phyloP scores from a whole-genome alignment of 1,284 basidiomycete species.

The Ustilago shanxiensis region DNA sequence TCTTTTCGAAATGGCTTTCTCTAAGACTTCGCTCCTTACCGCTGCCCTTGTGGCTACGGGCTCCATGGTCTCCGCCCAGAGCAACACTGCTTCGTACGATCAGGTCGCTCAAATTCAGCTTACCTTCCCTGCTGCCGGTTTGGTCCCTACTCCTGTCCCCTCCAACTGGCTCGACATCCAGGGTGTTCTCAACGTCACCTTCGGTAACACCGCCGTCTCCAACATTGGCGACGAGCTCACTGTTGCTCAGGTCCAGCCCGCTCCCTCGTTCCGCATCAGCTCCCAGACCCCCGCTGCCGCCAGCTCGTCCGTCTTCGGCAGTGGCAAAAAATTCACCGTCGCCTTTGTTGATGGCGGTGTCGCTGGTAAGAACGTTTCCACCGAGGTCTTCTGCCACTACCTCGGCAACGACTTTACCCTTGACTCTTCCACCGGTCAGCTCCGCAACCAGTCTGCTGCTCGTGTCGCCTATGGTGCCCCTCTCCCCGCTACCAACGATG shows the following conservation, averaged over 20 bases:
- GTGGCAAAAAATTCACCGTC: conserved; percentile 41
- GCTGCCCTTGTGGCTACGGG: conserved; percentile 40
- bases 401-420: conserved; percentile 52
- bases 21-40: conserved; percentile 42
- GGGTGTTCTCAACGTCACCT: conserved; percentile 56
- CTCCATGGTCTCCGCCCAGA: conserved; percentile 44
- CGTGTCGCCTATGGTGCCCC: conserved; percentile 52
- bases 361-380: conserved; percentile 46
- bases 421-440: conserved; percentile 25
- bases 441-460: conserved; percentile 39
- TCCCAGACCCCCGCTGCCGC: conserved; percentile 32
- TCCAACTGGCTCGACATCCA: conserved; percentile 51
- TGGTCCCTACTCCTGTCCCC: conserved; percentile 42
- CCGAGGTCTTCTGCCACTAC: conserved; percentile 47
- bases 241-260: conserved; percentile 49
- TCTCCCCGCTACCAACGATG: conserved; percentile 47
- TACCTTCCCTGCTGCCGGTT: conserved; percentile 49
- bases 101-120: conserved; percentile 51
- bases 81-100: conserved; percentile 41
- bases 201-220: conserved; percentile 36
- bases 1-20: conserved; percentile 38
- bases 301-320: conserved; percentile 27
- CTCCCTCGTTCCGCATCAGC: conserved; percentile 47
- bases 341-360: conserved; percentile 49
- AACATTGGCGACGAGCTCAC: conserved; percentile 51